Evolutionary conservation across 129 eudicot species (phyloP), one percentile per base, ranked within the genome.

Genomic region (Glebionis coronaria): DNA sequence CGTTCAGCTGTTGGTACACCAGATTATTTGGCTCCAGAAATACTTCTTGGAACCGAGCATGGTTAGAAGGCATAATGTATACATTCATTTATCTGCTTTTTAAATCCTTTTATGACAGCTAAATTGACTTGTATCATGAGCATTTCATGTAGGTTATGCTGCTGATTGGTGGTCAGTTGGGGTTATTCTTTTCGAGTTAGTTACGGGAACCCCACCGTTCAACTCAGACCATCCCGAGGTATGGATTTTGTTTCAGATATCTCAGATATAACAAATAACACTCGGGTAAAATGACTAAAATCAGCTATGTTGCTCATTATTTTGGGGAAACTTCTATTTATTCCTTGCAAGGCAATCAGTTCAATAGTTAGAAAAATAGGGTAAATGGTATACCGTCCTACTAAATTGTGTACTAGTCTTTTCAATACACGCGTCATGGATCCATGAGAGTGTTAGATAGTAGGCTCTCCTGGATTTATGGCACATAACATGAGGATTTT

Each of bases 111-210:
- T 55, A 3, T 56, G 29, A 64, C 49, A 8, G 28, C 8, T 44
- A 52, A 64, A 69, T 57, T 81, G 28, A 80, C 64, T 46, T 61
- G 28, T 49, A 16, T 62, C 63, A 31, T 85, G 63, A 63, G 56
- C 44, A 25, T 59, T 35, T 38, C 62, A 55, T 72, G 69, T 71
- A 89, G 96, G 93, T 82, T 78, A 75, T 84, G 91, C 97, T 69
- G 87, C 88, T 16, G 97, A 90, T 56, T 90, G 97, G 95, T 86
- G 97, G 95, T 90, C 97, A 40, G 95, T 90, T 20, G 97, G 97
- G 56, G 79, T 90, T 65, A 82, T 90, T 80, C 54, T 90, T 18
- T 90, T 81, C 63, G 97, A 90, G 58, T 69, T 90, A 11, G 53
- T 87, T 63, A 87, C 87, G 9, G 97, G 97, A 67, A 71, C 79